These are phyloP conservation scores for Lolium perenne DNA, from an alignment of 176 grass and related monocot species.

Conservation along the genomic window DNA sequence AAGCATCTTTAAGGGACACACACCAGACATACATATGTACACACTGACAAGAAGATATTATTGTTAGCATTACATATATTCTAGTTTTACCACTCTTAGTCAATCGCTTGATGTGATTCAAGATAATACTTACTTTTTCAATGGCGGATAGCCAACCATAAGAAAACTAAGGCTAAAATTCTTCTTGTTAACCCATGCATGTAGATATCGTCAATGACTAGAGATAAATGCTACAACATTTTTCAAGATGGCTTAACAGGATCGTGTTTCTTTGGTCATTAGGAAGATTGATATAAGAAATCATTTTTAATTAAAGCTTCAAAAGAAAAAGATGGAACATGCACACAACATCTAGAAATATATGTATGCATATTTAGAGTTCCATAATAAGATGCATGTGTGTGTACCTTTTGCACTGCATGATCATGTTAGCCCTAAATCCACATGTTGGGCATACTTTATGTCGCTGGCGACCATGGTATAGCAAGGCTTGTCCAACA, in stretches of 20 bases:
- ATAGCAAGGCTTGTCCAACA: not conserved
- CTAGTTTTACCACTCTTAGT: not conserved
- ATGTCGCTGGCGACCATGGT: not conserved
- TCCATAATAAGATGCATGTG: not conserved
- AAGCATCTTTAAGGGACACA: not conserved
- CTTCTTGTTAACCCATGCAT: not conserved
- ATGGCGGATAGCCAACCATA: not conserved
- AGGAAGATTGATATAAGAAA: not conserved
- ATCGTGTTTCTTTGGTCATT: not conserved
- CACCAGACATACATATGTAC: not conserved
- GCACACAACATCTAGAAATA: not conserved
- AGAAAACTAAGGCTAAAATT: not conserved
- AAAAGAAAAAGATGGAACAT: not conserved
- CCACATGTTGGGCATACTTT: not conserved
- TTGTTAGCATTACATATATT: not conserved
- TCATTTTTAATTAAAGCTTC: not conserved
- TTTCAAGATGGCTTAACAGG: not conserved
- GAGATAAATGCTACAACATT: not conserved
- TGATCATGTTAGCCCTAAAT: not conserved
- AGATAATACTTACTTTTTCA: not conserved
- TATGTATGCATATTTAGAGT: not conserved
- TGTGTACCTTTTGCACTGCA: not conserved
- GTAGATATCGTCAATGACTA: not conserved
- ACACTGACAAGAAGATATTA: not conserved
- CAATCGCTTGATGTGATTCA: not conserved